A percentile compares a stretch with the other conserved stretches of the same genome.
Conservation (phyloP, 2,329 filamentous ascomycete species). For the Colletotrichum somersetense region DNA sequence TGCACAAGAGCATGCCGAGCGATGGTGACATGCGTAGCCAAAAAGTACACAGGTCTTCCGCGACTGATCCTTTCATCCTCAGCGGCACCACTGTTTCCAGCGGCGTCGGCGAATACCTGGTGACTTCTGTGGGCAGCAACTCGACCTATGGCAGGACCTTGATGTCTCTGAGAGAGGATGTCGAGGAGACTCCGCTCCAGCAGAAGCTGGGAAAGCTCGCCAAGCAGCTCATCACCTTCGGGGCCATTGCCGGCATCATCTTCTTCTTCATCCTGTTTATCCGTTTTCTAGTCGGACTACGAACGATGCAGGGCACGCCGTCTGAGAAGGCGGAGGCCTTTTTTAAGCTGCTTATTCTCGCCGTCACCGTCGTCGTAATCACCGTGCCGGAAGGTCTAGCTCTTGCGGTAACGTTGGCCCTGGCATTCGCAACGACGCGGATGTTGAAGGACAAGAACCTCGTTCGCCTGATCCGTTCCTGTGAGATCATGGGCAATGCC, state of each 20-base stretch:
- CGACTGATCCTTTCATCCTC: slow-evolving; percentile 82
- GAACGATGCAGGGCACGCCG: slow-evolving; percentile 47
- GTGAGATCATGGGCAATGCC: slow-evolving; percentile 74
- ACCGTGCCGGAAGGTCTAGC: slow-evolving; percentile 73
- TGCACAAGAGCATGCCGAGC: slow-evolving; percentile 75
- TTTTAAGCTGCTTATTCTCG: slow-evolving; percentile 68
- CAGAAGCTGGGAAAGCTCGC: slow-evolving; percentile 82
- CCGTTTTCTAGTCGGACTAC: slow-evolving; percentile 53
- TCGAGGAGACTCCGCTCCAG: slow-evolving; percentile 83
- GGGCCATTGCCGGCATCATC: slow-evolving; percentile 55
- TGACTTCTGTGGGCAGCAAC: slow-evolving; percentile 80
- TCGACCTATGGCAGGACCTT: slow-evolving; percentile 83
- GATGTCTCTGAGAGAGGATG: slow-evolving; percentile 82
- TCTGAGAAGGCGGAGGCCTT: slow-evolving; percentile 67
- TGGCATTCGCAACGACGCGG: slow-evolving; percentile 72
- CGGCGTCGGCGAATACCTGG: slow-evolving; percentile 80
- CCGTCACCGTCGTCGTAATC: slow-evolving; percentile 70
- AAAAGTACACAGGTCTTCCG: slow-evolving; percentile 66
- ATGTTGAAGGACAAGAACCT: slow-evolving; percentile 75
- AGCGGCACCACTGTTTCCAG: slow-evolving; percentile 84
- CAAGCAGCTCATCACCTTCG: slow-evolving; percentile 74
- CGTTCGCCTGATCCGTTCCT: slow-evolving; percentile 69
- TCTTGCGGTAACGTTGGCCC: slow-evolving; percentile 70
- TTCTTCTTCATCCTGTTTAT: slow-evolving; percentile 59
- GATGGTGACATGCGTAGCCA: slow-evolving; percentile 69